Evolutionary conservation across 1,284 basidiomycete genomes (phyloP).

Genomic region (Pseudozyma thailandica): DNA sequence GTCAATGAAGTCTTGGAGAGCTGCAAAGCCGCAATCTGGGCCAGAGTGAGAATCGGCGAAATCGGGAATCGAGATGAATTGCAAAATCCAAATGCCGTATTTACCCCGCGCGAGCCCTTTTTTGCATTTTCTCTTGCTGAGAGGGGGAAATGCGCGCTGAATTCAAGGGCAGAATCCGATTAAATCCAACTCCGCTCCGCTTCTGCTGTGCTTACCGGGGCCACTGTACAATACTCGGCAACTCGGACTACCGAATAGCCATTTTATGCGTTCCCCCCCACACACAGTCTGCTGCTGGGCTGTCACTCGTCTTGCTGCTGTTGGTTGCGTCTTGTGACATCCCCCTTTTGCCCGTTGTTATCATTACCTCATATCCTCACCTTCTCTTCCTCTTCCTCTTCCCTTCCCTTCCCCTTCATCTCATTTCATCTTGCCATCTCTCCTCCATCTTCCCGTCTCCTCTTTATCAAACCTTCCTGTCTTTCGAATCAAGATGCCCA

Average conservation of each 20-base stretch:
- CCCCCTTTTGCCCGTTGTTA: neutral
- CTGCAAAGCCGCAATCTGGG: neutral
- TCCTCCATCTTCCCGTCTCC: neutral
- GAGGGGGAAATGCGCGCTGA: no score
- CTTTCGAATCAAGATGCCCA: slow-evolving; percentile 32
- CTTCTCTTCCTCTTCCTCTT: neutral
- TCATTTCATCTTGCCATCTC: neutral
- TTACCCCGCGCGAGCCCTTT: neutral
- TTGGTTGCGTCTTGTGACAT: slow-evolving; percentile 4
- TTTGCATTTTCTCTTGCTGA: no score
- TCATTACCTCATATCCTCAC: no score
- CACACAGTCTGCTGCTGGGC: no score
- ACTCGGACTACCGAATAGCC: no score
- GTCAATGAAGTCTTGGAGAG: neutral
- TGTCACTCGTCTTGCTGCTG: neutral
- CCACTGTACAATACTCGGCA: no score
- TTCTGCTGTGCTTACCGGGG: neutral
- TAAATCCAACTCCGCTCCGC: neutral
- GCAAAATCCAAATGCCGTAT: neutral
- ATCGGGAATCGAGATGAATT: neutral
- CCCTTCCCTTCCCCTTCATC: slow-evolving; percentile 1
- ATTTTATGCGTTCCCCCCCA: no score
- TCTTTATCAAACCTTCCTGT: neutral
- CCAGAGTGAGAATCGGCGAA: neutral
- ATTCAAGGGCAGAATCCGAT: no score